These are phyloP conservation scores for Grosmannia serpens DNA, from an alignment of 2,329 filamentous ascomycete species.

Conservation along the genomic window DNA sequence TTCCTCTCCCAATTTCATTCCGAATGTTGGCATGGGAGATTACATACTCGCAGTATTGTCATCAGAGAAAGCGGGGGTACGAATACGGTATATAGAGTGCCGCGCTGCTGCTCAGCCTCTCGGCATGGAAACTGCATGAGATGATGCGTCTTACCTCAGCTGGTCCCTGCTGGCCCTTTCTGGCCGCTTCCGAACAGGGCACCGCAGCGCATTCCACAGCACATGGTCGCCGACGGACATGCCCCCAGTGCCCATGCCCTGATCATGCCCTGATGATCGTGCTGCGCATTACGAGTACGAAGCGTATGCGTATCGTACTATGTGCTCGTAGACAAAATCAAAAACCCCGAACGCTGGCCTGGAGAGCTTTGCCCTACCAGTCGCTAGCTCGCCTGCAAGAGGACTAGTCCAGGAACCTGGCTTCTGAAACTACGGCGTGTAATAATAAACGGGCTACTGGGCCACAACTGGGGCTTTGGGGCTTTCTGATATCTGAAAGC, in stretches of 20 bases:
- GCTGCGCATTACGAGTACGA: too few species aligned
- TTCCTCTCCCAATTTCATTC: background rate
- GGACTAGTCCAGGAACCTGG: slow-evolving; percentile 2
- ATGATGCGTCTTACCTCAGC: background rate
- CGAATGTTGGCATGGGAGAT: background rate
- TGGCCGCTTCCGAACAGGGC: background rate
- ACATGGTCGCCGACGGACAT: too few species aligned
- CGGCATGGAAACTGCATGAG: background rate
- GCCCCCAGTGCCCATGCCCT: too few species aligned
- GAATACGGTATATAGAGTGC: too few species aligned
- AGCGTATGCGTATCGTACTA: too few species aligned
- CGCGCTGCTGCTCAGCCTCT: too few species aligned
- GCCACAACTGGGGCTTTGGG: background rate
- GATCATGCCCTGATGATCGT: too few species aligned
- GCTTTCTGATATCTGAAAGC: background rate
- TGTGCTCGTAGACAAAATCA: background rate
- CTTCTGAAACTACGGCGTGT: background rate
- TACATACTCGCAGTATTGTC: background rate
- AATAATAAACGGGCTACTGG: background rate
- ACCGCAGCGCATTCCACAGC: background rate
- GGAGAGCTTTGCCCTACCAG: background rate
- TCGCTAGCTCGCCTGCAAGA: slow-evolving; percentile 9
- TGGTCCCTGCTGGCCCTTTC: background rate
- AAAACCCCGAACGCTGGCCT: too few species aligned
- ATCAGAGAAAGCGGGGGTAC: too few species aligned